A percentile compares a stretch with the other conserved stretches of the same genome.
Conservation (phyloP, 495 filamentous ascomycete genomes). For the Neurospora terricola region DNA sequence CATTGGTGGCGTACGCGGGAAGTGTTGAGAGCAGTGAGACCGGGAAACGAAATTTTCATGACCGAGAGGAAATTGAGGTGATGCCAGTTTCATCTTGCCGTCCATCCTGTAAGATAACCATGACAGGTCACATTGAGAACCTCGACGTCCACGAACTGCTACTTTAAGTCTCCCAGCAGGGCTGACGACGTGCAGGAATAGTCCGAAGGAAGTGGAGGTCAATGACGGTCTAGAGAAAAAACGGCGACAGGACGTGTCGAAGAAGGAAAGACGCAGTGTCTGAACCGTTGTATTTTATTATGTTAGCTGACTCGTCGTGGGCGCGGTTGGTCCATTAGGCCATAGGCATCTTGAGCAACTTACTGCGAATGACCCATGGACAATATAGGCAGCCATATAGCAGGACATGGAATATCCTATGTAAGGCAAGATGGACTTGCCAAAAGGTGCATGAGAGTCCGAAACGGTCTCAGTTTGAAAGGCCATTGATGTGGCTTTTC, state of each 20-base stretch:
- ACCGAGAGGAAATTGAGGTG: neutral
- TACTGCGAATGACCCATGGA: neutral
- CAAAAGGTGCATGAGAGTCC: neutral
- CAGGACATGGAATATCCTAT: neutral
- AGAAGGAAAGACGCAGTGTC: neutral
- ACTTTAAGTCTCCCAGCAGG: neutral
- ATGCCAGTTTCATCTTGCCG: neutral
- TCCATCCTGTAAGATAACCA: neutral
- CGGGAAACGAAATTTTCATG: neutral
- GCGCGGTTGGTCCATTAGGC: neutral
- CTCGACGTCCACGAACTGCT: neutral
- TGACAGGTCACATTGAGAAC: neutral
- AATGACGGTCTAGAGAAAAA: neutral
- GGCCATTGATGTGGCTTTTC: neutral
- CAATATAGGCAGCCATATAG: neutral
- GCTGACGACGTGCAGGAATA: neutral
- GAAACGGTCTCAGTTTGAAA: neutral
- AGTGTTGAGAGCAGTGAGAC: neutral
- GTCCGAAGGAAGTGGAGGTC: neutral
- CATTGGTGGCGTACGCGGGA: neutral
- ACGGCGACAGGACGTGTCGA: neutral
- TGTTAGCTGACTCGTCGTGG: neutral
- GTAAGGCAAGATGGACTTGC: neutral
- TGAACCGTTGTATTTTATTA: neutral
- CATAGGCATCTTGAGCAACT: neutral